phyloP scores from a whole-genome alignment of 768 basidiomycete species.

The Cystofilobasidium bisporidii region DNA sequence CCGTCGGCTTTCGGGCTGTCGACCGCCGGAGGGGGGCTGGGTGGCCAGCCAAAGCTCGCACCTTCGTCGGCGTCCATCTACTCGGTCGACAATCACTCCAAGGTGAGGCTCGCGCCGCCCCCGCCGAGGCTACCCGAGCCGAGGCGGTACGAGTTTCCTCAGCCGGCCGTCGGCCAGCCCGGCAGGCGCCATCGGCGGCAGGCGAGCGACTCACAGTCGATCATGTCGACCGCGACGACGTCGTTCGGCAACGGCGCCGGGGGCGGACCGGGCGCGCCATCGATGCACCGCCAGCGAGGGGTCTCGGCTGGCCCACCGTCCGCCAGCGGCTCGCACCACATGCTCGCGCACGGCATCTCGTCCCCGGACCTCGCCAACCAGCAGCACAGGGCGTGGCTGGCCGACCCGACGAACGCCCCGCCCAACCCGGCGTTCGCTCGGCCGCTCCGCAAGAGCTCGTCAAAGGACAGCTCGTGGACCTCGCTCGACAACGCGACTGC shows the following conservation, averaged over 20 bases:
- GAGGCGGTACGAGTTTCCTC: conserved; percentile 22
- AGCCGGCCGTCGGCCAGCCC: not conserved
- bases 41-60: not conserved
- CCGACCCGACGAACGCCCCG: not conserved
- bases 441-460: not conserved
- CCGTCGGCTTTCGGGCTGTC: not conserved
- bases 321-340: too few relatives aligned
- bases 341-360: too few relatives aligned
- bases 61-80: conserved; percentile 20
- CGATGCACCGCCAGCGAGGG: conserved; percentile 7
- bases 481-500: not conserved
- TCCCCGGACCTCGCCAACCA: not conserved
- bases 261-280: not conserved
- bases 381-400: not conserved
- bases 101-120: conserved; percentile 10
- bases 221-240: not conserved
- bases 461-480: conserved; percentile 9
- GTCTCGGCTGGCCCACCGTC: not conserved
- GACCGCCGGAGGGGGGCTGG: too few relatives aligned
- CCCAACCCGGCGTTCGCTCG: not conserved
- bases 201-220: conserved; percentile 11
- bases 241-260: not conserved
- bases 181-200: conserved; percentile 6
- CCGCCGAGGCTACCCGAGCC: conserved; percentile 16
- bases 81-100: conserved; percentile 10